phyloP scores from a whole-genome alignment of 805 yeast species.

The Wickerhamomyces bisporus region DNA sequence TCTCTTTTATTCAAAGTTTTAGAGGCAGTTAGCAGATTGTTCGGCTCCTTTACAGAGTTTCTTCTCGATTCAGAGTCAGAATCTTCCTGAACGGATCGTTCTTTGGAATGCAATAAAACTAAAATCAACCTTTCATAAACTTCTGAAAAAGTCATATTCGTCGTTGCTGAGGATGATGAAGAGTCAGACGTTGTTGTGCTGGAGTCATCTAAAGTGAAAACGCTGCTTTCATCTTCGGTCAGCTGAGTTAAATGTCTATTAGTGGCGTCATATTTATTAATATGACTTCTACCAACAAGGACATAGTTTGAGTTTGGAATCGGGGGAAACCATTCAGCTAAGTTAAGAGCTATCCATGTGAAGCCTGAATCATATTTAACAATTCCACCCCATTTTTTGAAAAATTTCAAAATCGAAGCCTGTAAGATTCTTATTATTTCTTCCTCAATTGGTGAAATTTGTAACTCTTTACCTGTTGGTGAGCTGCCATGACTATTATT shows the following conservation, averaged over 20 bases:
- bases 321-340: conserved; percentile 85
- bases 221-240: conserved; percentile 4
- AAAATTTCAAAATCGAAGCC: conserved; percentile 55
- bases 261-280: conserved; percentile 12
- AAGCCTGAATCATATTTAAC: conserved; percentile 77
- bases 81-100: conserved; percentile 6
- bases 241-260: conserved; percentile 21
- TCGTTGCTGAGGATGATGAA: conserved; percentile 10
- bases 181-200: conserved; percentile 13
- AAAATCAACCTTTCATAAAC: conserved; percentile 71
- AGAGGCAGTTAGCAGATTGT: not conserved
- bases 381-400: conserved; percentile 72
- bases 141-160: conserved; percentile 53
- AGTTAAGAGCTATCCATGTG: conserved; percentile 81
- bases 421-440: conserved; percentile 54
- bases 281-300: conserved; percentile 19
- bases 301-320: conserved; percentile 21
- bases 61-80: conserved; percentile 7
- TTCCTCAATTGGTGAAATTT: conserved; percentile 35
- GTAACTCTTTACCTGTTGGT: conserved; percentile 13
- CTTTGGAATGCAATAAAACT: conserved; percentile 57
- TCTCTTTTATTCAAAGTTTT: conserved; percentile 19
- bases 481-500: not conserved
- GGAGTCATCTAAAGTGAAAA: conserved; percentile 22
- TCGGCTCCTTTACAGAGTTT: conserved; percentile 2